phyloP scores from a whole-genome alignment of 2,329 filamentous ascomycete species.

The Exophiala mesophila region DNA sequence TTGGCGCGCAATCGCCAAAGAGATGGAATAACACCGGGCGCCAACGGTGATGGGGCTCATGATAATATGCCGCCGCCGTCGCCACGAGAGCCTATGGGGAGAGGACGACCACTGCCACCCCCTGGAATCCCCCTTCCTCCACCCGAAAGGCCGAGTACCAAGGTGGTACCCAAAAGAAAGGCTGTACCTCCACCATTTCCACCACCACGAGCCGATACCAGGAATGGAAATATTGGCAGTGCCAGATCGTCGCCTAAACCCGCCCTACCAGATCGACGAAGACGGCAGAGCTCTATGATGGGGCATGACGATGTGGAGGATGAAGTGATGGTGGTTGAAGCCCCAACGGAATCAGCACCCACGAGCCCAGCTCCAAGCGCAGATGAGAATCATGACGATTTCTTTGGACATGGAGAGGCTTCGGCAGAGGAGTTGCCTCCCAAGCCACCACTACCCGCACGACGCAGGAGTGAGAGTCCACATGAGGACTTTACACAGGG shows the following conservation, averaged over 20 bases:
- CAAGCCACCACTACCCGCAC: constrained; percentile 3
- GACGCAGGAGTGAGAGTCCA: background rate
- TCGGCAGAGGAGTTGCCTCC: background rate
- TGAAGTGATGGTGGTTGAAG: constrained; percentile 61
- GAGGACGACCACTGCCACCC: constrained; percentile 75
- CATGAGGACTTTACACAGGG: constrained; percentile 7
- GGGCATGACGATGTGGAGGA: constrained; percentile 32
- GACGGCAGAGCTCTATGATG: constrained; percentile 36
- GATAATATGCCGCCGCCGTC: constrained; percentile 32
- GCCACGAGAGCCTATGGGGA: constrained; percentile 69
- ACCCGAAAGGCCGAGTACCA: constrained; percentile 51
- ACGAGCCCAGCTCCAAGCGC: constrained; percentile 45
- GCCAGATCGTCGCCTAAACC: constrained; percentile 27
- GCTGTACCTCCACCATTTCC: constrained; percentile 47
- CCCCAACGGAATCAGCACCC: constrained; percentile 59
- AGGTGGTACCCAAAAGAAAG: constrained; percentile 61
- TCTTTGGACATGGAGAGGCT: constrained; percentile 26
- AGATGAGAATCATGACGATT: constrained; percentile 27
- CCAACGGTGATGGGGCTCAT: constrained; percentile 37
- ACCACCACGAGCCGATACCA: constrained; percentile 28
- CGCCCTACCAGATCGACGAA: constrained; percentile 43
- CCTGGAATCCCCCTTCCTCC: constrained; percentile 73
- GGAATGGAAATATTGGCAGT: constrained; percentile 12
- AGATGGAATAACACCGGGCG: constrained; percentile 33
- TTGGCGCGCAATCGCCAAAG: constrained; percentile 35